These are phyloP conservation scores for Globisporangium apiculatum DNA, from an alignment of 352 stramenopile genomes.

Conservation along the genomic window DNA sequence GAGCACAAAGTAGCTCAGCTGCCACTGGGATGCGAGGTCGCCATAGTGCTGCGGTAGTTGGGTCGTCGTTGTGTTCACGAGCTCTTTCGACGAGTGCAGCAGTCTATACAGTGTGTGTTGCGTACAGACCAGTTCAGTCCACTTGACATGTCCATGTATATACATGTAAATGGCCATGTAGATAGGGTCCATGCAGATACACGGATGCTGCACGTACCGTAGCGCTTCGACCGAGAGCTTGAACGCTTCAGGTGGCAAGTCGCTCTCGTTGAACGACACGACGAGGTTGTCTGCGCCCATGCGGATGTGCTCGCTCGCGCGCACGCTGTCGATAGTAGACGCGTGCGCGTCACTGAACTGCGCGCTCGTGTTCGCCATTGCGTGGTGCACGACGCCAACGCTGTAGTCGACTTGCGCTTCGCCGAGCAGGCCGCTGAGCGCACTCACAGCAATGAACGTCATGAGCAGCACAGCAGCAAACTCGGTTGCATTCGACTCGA, in stretches of 20 bases:
- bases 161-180: not conserved
- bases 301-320: constrained; percentile 34
- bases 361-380: constrained; percentile 65
- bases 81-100: constrained; percentile 42
- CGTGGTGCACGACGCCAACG: constrained; percentile 56
- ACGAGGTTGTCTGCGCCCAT: constrained; percentile 49
- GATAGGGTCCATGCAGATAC: too few relatives aligned
- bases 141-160: too few relatives aligned
- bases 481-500: constrained; percentile 50
- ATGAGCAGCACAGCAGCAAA: constrained; percentile 66
- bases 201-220: constrained; percentile 15
- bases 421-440: constrained; percentile 59
- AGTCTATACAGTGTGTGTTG: constrained; percentile 17
- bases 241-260: constrained; percentile 55
- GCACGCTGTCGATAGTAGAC: constrained; percentile 22
- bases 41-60: constrained; percentile 58
- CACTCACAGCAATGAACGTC: constrained; percentile 64
- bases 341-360: constrained; percentile 37
- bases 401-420: constrained; percentile 83
- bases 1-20: constrained; percentile 75
- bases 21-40: constrained; percentile 46
- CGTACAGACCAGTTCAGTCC: too few relatives aligned
- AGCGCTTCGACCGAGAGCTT: constrained; percentile 57
- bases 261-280: constrained; percentile 61
- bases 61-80: constrained; percentile 37